These are phyloP conservation scores for Metschnikowia chrysomelidarum DNA, from an alignment of 805 yeast species.

Conservation along the genomic window DNA sequence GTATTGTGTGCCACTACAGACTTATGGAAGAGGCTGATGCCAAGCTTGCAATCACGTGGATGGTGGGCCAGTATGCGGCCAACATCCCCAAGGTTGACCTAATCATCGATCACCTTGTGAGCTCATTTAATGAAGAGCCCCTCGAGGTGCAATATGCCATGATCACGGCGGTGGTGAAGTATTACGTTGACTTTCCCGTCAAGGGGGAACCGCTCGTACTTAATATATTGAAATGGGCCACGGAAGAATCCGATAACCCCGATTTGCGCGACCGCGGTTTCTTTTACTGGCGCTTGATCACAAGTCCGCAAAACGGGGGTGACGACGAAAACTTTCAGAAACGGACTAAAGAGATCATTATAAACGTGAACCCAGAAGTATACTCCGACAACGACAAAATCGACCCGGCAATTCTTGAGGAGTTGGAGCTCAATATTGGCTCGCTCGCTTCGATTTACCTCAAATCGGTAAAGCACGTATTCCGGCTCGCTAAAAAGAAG, in stretches of 20 bases:
- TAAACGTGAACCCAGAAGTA: constrained; percentile 61
- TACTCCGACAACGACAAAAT: constrained; percentile 65
- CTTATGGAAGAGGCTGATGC: constrained; percentile 73
- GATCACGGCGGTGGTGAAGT: constrained; percentile 71
- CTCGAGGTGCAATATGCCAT: constrained; percentile 71
- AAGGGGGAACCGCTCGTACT: constrained; percentile 57
- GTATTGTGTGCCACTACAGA: constrained; percentile 33
- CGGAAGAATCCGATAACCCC: constrained; percentile 76
- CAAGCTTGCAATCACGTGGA: constrained; percentile 77
- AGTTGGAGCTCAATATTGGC: constrained; percentile 79
- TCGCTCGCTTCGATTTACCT: constrained; percentile 79
- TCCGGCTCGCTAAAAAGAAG: constrained; percentile 59
- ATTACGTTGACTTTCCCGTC: constrained; percentile 56
- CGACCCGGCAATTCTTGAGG: constrained; percentile 71
- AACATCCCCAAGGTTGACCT: constrained; percentile 42
- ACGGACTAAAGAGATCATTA: constrained; percentile 48
- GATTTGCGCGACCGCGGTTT: constrained; percentile 84
- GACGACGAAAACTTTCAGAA: constrained; percentile 43
- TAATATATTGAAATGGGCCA: constrained; percentile 59
- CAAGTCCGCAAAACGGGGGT: constrained; percentile 28
- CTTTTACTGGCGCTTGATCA: constrained; percentile 80
- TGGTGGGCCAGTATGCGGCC: constrained; percentile 68
- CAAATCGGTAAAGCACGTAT: constrained; percentile 79
- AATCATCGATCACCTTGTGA: constrained; percentile 41
- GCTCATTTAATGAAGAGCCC: constrained; percentile 58